Evolutionary conservation across 768 basidiomycete genomes (phyloP), one percentile per base, ranked within the genome.

Genomic region (Zangia roseola): DNA sequence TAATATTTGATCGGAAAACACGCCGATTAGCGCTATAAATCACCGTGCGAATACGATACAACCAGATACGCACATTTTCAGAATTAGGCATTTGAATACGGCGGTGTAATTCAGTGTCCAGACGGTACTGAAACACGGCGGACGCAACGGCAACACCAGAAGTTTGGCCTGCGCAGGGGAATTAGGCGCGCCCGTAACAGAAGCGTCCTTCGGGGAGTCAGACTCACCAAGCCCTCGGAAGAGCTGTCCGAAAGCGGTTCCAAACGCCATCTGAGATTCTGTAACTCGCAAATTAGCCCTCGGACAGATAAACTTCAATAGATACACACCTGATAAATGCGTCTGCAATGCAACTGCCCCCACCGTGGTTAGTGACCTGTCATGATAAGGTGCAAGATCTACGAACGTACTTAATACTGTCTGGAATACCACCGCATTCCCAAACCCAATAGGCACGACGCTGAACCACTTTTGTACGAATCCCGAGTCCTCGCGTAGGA

Each of bases 231-330:
- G 54, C 12, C 54, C 51, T 25, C 60, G 50, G 26, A 61, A 61
- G 4, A 61, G 43, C 19, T 61, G 60, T 17, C 50, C 60, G 10
- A 61, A 62, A 4, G 60, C 60, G 0, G 61, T 61, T 33, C 60
- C 60, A 45, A 56, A 59, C 2, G 60, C 56, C 43, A 61, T 55
- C 40, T 54, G 50, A 0, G 56, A 43, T 10, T 61, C 59, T 61
- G 28, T 28, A 10, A 12, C 28, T 28, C 28, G 10, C 12, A 28
- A 28, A 28, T 28, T 3, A 28, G 28, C 13, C 13, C 13, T 28
- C 28, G 10, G 5, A 2, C 12, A 2, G 12, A 28, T 13, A 2
- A 13, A 28, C 6, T 12, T 13, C 17, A 20, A 12, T 21, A 4
- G 12, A 19, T 28, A n/a, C 40, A 14, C 36, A 51, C 50, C 44